Evolutionary conservation across 495 filamentous ascomycete genomes (phyloP).

Genomic region (Aspergillus heteromorphus): DNA sequence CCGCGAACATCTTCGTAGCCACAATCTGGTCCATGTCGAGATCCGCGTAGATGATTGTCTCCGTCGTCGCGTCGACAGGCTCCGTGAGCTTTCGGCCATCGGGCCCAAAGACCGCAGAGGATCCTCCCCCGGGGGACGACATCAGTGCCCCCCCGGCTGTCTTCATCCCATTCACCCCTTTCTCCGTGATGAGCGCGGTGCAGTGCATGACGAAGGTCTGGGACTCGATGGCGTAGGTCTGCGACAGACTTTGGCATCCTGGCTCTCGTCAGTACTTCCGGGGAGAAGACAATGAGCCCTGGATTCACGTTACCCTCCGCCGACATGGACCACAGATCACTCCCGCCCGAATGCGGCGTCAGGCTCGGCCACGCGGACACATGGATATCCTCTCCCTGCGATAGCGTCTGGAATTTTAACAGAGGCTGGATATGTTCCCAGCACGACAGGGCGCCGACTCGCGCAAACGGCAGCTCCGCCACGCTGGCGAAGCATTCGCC

Average conservation of each 20-base stretch:
- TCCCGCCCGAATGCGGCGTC: constrained; percentile 17
- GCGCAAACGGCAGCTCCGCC: constrained; percentile 34
- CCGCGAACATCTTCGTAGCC: constrained; percentile 23
- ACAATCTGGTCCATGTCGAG: constrained; percentile 27
- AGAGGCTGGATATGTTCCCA: constrained; percentile 59
- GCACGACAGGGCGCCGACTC: constrained; percentile 46
- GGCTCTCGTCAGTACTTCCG: too few relatives aligned
- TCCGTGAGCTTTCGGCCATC: constrained; percentile 1
- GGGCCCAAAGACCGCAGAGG: neutral
- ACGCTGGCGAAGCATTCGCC: constrained; percentile 41
- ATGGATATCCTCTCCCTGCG: constrained; percentile 50
- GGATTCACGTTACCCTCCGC: constrained; percentile 37
- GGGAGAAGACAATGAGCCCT: too few relatives aligned
- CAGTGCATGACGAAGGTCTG: constrained; percentile 45
- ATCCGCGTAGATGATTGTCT: constrained; percentile 29
- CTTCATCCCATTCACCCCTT: constrained; percentile 37
- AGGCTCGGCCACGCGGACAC: constrained; percentile 53
- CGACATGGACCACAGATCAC: constrained; percentile 30
- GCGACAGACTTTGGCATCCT: constrained; percentile 24
- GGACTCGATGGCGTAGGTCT: constrained; percentile 51
- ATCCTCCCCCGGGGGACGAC: neutral
- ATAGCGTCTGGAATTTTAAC: constrained; percentile 51
- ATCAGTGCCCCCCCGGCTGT: neutral
- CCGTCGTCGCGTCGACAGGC: neutral
- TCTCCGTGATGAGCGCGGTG: constrained; percentile 36